Evolutionary conservation across 2,329 filamentous ascomycete species (phyloP).

Genomic region (Paramyrothecium roridum): DNA sequence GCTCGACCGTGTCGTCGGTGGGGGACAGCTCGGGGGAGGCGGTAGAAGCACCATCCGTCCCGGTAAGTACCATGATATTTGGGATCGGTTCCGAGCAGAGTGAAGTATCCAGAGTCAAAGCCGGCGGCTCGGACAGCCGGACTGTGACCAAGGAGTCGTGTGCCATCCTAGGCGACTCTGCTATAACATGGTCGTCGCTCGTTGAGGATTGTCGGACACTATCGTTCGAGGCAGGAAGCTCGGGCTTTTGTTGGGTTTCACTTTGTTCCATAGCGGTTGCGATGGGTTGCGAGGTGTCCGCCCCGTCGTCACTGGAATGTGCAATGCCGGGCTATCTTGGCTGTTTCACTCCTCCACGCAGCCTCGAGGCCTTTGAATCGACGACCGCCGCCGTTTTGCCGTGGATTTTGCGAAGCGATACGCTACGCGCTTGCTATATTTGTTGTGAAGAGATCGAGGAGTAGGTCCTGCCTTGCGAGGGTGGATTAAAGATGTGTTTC

Average conservation of each 20-base stretch:
- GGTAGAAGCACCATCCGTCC: constrained; percentile 10
- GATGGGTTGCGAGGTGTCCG: constrained; percentile 10
- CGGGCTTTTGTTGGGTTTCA: constrained; percentile 20
- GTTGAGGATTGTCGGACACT: constrained; percentile 13
- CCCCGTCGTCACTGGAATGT: constrained; percentile 21
- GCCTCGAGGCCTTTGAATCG: not conserved
- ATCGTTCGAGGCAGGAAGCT: constrained; percentile 17
- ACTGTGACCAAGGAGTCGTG: constrained; percentile 78
- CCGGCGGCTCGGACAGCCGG: constrained; percentile 62
- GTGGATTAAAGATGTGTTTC: not conserved
- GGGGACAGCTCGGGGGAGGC: not conserved
- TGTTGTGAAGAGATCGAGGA: not conserved
- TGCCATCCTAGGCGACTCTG: constrained; percentile 33
- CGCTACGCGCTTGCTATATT: not conserved
- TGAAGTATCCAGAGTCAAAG: constrained; percentile 48
- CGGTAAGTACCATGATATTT: not conserved
- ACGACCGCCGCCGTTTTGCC: not conserved
- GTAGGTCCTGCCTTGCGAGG: not conserved
- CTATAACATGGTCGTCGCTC: constrained; percentile 18
- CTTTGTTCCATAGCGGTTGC: constrained; percentile 24
- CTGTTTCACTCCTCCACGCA: not conserved
- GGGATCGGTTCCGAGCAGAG: constrained; percentile 15
- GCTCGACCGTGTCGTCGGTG: not conserved
- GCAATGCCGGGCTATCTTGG: constrained; percentile 14
- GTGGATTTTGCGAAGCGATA: too few relatives aligned